These are phyloP conservation scores for Cercospora brassicicola DNA, from an alignment of 2,329 filamentous ascomycete species.

Conservation along the genomic window DNA sequence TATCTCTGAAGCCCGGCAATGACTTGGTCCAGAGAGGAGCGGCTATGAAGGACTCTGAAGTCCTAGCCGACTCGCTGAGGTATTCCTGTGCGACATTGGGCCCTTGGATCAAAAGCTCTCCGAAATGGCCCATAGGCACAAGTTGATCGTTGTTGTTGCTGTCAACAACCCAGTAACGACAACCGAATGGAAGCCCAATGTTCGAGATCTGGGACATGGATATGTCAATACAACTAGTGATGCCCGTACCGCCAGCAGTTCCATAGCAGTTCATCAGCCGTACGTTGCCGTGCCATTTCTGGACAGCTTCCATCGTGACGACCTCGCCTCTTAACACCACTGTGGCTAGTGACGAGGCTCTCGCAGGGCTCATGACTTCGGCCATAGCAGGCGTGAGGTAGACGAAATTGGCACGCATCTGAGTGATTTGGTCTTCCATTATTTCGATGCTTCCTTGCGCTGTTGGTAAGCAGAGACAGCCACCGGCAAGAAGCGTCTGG, in stretches of 20 bases:
- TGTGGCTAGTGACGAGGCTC: not conserved
- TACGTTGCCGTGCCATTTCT: not conserved
- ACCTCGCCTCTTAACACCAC: not conserved
- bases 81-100: not conserved
- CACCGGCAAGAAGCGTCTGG: conserved; percentile 18
- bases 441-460: conserved; percentile 24
- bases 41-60: not conserved
- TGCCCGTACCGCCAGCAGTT: not conserved
- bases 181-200: not conserved
- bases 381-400: not conserved
- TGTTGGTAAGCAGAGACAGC: conserved; percentile 17
- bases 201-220: not conserved
- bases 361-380: not conserved
- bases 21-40: not conserved
- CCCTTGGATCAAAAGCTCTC: not conserved
- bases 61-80: not conserved
- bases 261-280: not conserved
- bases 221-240: not conserved
- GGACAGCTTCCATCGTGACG: not conserved
- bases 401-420: not conserved
- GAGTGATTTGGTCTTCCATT: not conserved
- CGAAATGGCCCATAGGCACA: not conserved
- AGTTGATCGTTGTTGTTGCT: not conserved
- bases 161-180: not conserved
- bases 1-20: not conserved